phyloP scores from a whole-genome alignment of 202 grass and related monocot genomes.

The Alloteropsis angusta region DNA sequence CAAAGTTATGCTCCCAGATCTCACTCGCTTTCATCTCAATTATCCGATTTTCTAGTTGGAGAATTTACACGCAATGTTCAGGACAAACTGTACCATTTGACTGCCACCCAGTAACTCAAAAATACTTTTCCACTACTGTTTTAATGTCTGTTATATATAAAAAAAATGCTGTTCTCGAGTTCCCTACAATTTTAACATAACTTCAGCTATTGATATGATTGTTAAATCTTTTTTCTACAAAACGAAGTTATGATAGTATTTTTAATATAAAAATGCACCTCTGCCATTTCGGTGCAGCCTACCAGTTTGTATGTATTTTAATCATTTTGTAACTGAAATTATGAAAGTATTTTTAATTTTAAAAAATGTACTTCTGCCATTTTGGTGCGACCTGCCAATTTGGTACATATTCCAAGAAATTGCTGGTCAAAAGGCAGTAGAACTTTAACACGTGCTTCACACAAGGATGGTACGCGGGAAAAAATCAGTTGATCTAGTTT shows the following conservation, averaged over 20 bases:
- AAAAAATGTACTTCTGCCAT: too few relatives aligned
- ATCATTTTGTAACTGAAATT: not conserved
- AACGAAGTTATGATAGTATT: not conserved
- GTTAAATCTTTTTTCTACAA: not conserved
- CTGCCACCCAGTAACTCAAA: not conserved
- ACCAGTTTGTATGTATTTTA: not conserved
- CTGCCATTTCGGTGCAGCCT: not conserved
- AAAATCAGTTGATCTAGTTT: not conserved
- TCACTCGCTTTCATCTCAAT: not conserved
- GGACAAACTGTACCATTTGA: not conserved
- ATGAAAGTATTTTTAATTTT: not conserved
- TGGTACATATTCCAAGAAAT: not conserved
- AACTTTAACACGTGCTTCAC: not conserved
- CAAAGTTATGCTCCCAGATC: not conserved
- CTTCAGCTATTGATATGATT: not conserved
- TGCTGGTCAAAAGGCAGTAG: not conserved
- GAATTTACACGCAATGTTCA: not conserved
- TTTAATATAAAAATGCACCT: not conserved
- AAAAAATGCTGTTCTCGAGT: not conserved
- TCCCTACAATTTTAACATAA: not conserved
- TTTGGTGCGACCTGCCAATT: too few relatives aligned
- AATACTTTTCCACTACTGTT: not conserved
- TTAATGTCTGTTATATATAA: not conserved
- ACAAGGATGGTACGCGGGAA: not conserved
- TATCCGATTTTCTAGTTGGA: not conserved